Evolutionary conservation across 352 stramenopile genomes (phyloP).

Genomic region (Globisporangium echinulatum): DNA sequence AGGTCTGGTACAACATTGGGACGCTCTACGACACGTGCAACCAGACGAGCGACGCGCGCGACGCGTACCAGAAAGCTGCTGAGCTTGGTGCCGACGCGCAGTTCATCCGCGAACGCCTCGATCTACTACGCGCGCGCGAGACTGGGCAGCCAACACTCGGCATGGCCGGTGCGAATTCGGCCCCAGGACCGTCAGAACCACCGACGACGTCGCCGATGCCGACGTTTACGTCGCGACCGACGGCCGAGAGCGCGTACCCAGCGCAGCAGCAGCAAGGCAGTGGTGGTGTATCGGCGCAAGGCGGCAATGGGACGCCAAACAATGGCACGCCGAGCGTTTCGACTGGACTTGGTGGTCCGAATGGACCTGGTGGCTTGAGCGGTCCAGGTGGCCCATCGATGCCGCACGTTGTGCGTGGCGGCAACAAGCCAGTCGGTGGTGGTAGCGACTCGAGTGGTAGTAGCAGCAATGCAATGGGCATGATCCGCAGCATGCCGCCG

Average conservation of each 20-base stretch:
- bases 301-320: conserved; percentile 12
- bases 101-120: conserved; percentile 79
- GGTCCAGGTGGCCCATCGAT: conserved; percentile 5
- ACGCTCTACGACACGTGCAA: conserved; percentile 90
- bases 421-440: conserved; percentile 20
- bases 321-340: conserved; percentile 13
- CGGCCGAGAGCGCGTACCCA: conserved; percentile 53
- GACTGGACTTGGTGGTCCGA: background rate
- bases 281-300: conserved; percentile 8
- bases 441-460: conserved; percentile 1
- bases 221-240: conserved; percentile 68
- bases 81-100: conserved; percentile 78
- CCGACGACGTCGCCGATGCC: conserved; percentile 84
- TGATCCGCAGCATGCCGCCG: conserved; percentile 61
- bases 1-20: conserved; percentile 90
- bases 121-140: conserved; percentile 70
- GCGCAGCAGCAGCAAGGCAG: conserved; percentile 17
- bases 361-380: conserved; percentile 2
- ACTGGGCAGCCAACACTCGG: conserved; percentile 76
- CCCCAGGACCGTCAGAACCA: conserved; percentile 69
- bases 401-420: conserved; percentile 11
- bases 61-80: conserved; percentile 86
- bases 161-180: conserved; percentile 77
- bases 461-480: conserved; percentile 34
- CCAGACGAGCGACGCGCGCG: conserved; percentile 82